Conservation (phyloP, 371 early-diverging fungal species). For the Rhizopus stolonifer region DNA sequence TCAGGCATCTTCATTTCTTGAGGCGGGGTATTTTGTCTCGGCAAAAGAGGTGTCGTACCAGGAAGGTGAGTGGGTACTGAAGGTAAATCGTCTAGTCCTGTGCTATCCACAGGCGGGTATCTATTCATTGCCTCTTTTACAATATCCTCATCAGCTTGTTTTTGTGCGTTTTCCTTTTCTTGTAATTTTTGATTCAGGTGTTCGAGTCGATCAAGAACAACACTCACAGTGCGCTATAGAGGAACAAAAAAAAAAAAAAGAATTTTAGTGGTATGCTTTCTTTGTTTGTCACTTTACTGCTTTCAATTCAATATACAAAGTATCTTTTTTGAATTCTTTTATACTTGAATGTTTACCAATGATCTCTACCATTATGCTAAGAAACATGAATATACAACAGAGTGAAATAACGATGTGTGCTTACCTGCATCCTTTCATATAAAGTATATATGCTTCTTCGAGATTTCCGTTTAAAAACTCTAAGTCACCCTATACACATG, state of each 20-base stretch:
- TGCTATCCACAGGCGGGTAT: conserved; percentile 8
- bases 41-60: neutral
- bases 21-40: neutral
- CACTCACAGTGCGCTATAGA: conserved; percentile 33
- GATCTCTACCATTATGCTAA: conserved; percentile 58
- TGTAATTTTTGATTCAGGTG: conserved; percentile 9
- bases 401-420: no score
- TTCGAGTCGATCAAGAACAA: conserved; percentile 27
- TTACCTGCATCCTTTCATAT: conserved; percentile 31
- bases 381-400: neutral
- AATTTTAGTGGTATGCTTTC: conserved; percentile 3
- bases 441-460: conserved; percentile 21
- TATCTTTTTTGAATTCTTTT: conserved; percentile 35
- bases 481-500: conserved; percentile 17
- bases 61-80: conserved; percentile 22
- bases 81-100: conserved; percentile 11
- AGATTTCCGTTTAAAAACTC: conserved; percentile 1
- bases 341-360: conserved; percentile 47
- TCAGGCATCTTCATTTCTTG: conserved; percentile 20
- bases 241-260: conserved; percentile 8
- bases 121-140: conserved; percentile 6
- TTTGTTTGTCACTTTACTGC: conserved; percentile 32
- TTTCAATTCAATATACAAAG: conserved; percentile 40
- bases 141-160: neutral
- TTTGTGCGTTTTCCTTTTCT: conserved; percentile 12